Conservation (phyloP, 331 rosid species). For the Dryas integrifolia region DNA sequence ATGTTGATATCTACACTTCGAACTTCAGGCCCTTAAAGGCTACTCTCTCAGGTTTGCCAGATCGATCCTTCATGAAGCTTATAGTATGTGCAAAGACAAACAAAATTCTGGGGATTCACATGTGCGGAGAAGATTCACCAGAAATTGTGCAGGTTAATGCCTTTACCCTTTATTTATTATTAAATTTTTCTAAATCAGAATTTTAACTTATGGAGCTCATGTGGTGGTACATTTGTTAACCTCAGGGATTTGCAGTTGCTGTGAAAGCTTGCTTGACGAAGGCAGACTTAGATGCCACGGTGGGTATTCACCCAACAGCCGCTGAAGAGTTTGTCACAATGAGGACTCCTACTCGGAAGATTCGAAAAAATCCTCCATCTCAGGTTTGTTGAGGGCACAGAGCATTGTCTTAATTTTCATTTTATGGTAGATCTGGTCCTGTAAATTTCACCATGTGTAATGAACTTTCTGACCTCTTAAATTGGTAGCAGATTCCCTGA, state of each 20-base stretch:
- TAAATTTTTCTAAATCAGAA: not conserved
- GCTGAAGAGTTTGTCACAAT: constrained; percentile 94
- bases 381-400: constrained; percentile 48
- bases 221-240: constrained; percentile 18
- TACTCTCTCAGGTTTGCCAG: constrained; percentile 92
- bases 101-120: constrained; percentile 71
- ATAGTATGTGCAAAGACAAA: constrained; percentile 73
- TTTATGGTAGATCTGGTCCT: constrained; percentile 8
- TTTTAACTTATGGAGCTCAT: constrained; percentile 4
- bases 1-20: constrained; percentile 75
- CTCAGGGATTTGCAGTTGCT: constrained; percentile 93
- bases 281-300: constrained; percentile 84
- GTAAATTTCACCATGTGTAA: constrained; percentile 2
- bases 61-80: constrained; percentile 83
- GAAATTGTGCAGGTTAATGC: constrained; percentile 80
- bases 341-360: constrained; percentile 80
- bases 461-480: not conserved
- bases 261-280: constrained; percentile 90
- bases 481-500: not conserved
- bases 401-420: constrained; percentile 16
- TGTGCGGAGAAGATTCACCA: constrained; percentile 98
- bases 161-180: not conserved
- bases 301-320: constrained; percentile 91
- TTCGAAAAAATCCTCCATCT: constrained; percentile 50
- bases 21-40: constrained; percentile 93